Conservation (phyloP, 805 yeast species). For the Blastobotrys terrestris region DNA sequence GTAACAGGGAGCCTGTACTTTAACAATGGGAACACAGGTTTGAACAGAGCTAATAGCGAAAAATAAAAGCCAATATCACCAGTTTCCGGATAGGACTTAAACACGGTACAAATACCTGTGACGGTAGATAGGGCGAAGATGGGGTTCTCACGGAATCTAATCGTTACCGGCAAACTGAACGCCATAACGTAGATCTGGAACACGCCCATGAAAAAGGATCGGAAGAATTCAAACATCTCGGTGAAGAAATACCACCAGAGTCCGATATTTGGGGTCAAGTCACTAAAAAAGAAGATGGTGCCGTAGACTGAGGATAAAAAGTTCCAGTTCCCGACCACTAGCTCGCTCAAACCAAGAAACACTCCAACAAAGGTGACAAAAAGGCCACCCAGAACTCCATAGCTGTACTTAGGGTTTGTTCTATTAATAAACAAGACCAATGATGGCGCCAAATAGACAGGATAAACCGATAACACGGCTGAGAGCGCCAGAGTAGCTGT, state of each 20-base stretch:
- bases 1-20: slow-evolving; percentile 44
- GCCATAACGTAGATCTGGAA: slow-evolving; percentile 70
- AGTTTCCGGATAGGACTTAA: slow-evolving; percentile 80
- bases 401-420: slow-evolving; percentile 1
- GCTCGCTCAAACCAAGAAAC: slow-evolving; percentile 23
- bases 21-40: slow-evolving; percentile 35
- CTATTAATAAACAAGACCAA: slow-evolving; percentile 36
- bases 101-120: slow-evolving; percentile 51
- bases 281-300: slow-evolving; percentile 46
- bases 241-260: slow-evolving; percentile 98
- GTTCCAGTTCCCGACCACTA: slow-evolving; percentile 27
- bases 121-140: slow-evolving; percentile 47
- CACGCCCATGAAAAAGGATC: slow-evolving; percentile 73
- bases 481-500: slow-evolving; percentile 55
- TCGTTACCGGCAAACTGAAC: slow-evolving; percentile 66
- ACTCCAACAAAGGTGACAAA: slow-evolving; percentile 15
- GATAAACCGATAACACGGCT: slow-evolving; percentile 56
- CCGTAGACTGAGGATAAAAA: slow-evolving; percentile 55
- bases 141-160: slow-evolving; percentile 57
- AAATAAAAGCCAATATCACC: slow-evolving; percentile 64
- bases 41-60: slow-evolving; percentile 42
- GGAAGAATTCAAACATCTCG: slow-evolving; percentile 88
- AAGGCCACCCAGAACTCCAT: slow-evolving; percentile 10
- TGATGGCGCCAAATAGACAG: slow-evolving; percentile 57
- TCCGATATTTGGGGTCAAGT: slow-evolving; percentile 84